Evolutionary conservation across 768 basidiomycete species (phyloP), one percentile per base, ranked within the genome.

Genomic region (Termitomyces sp.): DNA sequence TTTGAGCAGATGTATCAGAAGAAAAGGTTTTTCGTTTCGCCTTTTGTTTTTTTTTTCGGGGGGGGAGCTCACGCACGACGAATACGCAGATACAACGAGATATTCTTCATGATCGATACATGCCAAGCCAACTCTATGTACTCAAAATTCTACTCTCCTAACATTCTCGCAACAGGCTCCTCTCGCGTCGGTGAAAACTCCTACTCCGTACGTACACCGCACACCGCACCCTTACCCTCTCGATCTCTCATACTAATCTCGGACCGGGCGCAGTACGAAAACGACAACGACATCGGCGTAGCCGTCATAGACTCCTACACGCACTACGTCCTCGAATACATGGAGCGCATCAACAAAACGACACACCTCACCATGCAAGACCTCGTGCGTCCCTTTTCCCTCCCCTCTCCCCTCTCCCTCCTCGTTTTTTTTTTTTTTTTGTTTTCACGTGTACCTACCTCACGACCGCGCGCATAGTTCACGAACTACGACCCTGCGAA

Each of bases 1-100:
- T 90, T 98, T 58, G 93, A 93, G 69, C 95, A 98, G 71, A 99
- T 99, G 96, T 94, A 88, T 77, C 90, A 95, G 68, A 98, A 98
- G 78, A 88, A 88, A 67, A 76, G 95, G 94, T 90, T 12, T 12
- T 2, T 10, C 1, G 4, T 30, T 12, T 12, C 34, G 10, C 3
- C 12, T 34, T 3, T 3, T 34, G 11, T 34, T 32, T 8, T 30
- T 32, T 32, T 10, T 32, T 32, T 5, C 30, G 9, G 6, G 2
- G 30, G n/a, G n/a, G n/a, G n/a, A n/a, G n/a, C n/a, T n/a, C n/a
- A n/a, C n/a, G n/a, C n/a, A n/a, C n/a, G n/a, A n/a, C n/a, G n/a
- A n/a, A n/a, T n/a, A n/a, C n/a, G 3, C 62, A 88, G 87, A 52
- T 99, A 98, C 74, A 95, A 98, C 69, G 92, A 96, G 68, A 84